These are phyloP conservation scores for Quercus glauca DNA, from an alignment of 306 rosid genomes.

Conservation along the genomic window DNA sequence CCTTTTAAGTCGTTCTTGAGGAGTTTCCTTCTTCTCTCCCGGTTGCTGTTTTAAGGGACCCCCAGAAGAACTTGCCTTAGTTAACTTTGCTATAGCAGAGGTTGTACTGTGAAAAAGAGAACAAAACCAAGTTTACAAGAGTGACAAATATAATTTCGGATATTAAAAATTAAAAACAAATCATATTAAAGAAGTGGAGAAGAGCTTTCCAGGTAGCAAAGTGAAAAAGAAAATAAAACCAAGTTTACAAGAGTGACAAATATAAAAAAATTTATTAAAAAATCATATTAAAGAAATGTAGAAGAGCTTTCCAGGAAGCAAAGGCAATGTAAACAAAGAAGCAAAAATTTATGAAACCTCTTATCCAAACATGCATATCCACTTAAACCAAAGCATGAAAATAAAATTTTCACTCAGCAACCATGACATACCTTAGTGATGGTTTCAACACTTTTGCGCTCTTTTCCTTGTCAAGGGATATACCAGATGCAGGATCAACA, in stretches of 20 bases:
- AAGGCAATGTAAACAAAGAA: background rate
- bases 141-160: background rate
- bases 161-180: background rate
- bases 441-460: slow-evolving; percentile 64
- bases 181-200: background rate
- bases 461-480: slow-evolving; percentile 74
- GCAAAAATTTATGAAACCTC: slow-evolving; percentile 4
- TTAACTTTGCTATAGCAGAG: slow-evolving; percentile 75
- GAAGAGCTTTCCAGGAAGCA: background rate
- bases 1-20: slow-evolving; percentile 97
- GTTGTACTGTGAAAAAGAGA: slow-evolving; percentile 58
- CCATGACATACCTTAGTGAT: slow-evolving; percentile 54
- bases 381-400: background rate
- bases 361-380: background rate
- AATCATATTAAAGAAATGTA: background rate
- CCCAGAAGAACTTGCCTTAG: slow-evolving; percentile 72
- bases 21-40: slow-evolving; percentile 97
- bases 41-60: slow-evolving; percentile 66
- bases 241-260: background rate
- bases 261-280: too few relatives aligned
- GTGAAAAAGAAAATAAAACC: slow-evolving; percentile 21
- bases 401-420: background rate
- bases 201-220: background rate
- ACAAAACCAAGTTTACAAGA: background rate
- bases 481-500: slow-evolving; percentile 98